phyloP scores from a whole-genome alignment of 495 filamentous ascomycete genomes.

The Penicillium verhagenii region DNA sequence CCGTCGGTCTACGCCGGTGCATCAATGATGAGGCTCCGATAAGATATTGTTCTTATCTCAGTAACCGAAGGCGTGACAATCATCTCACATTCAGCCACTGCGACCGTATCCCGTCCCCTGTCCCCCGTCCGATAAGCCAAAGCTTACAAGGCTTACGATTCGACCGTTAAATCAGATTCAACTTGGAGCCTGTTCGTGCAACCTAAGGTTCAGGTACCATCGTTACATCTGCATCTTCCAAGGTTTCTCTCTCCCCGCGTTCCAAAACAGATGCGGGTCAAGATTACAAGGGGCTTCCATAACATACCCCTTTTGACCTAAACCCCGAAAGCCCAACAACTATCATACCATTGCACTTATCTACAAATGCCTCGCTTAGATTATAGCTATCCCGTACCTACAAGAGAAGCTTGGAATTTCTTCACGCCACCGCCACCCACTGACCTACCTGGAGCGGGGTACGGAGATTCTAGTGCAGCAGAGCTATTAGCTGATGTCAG shows the following conservation, averaged over 20 bases:
- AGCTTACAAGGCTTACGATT: too few species aligned
- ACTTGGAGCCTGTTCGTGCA: neutral
- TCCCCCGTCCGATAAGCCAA: neutral
- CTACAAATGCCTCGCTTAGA: neutral
- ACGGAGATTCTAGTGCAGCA: neutral
- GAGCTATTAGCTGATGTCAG: neutral
- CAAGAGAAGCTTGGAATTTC: neutral
- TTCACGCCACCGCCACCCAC: slow-evolving; percentile 7
- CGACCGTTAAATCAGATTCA: neutral
- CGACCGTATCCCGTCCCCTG: neutral
- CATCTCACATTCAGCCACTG: neutral
- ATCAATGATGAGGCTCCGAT: neutral
- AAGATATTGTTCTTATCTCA: neutral
- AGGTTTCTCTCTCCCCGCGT: neutral
- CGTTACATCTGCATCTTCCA: neutral
- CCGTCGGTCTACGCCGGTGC: neutral
- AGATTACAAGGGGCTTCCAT: neutral
- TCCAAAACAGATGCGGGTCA: neutral
- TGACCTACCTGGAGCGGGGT: slow-evolving; percentile 2
- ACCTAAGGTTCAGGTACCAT: neutral
- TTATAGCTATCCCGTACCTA: neutral
- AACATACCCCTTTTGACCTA: neutral
- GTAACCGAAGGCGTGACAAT: neutral
- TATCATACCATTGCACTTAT: neutral
- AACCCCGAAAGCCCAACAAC: too few species aligned